These are phyloP conservation scores for Tylopilus felleus DNA, from an alignment of 768 basidiomycete species.

Conservation along the genomic window DNA sequence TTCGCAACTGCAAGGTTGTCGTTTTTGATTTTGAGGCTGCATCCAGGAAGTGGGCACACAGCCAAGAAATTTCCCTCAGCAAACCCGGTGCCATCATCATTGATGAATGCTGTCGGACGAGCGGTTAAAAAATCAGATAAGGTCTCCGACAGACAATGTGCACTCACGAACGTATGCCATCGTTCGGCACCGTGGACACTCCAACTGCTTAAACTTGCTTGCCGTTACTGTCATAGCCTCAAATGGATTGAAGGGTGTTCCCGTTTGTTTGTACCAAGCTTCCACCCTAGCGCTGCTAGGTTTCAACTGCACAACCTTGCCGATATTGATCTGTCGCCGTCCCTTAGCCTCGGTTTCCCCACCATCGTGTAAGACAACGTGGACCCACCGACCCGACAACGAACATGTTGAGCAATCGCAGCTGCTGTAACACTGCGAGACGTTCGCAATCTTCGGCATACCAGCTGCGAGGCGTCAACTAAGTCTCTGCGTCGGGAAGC, in stretches of 20 bases:
- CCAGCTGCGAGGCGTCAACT: slow-evolving; percentile 21
- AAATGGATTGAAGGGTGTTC: slow-evolving; percentile 34
- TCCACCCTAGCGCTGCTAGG: slow-evolving; percentile 13
- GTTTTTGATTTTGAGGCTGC: slow-evolving; percentile 40
- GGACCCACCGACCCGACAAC: slow-evolving; percentile 30
- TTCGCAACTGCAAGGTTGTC: slow-evolving; percentile 41
- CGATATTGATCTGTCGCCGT: slow-evolving; percentile 24
- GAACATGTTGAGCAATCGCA: slow-evolving; percentile 25
- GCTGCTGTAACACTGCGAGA: slow-evolving; percentile 21
- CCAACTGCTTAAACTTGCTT: slow-evolving; percentile 25
- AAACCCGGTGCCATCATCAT: slow-evolving; percentile 43
- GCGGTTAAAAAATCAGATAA: not conserved
- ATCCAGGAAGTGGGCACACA: slow-evolving; percentile 37
- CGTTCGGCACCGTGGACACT: slow-evolving; percentile 36
- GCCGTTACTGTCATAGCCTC: slow-evolving; percentile 28
- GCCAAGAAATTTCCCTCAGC: slow-evolving; percentile 40
- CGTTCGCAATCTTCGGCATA: slow-evolving; percentile 35
- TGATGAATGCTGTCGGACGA: slow-evolving; percentile 38
- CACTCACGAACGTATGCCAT: slow-evolving; percentile 32
- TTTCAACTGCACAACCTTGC: slow-evolving; percentile 13
- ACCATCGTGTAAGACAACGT: not conserved
- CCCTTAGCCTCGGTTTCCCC: not conserved
- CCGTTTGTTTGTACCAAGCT: slow-evolving; percentile 26
- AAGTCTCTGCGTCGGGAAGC: not conserved
- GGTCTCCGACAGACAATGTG: not conserved